Evolutionary conservation across 2,329 filamentous ascomycete genomes (phyloP).

Genomic region (Fusarium anguioides): DNA sequence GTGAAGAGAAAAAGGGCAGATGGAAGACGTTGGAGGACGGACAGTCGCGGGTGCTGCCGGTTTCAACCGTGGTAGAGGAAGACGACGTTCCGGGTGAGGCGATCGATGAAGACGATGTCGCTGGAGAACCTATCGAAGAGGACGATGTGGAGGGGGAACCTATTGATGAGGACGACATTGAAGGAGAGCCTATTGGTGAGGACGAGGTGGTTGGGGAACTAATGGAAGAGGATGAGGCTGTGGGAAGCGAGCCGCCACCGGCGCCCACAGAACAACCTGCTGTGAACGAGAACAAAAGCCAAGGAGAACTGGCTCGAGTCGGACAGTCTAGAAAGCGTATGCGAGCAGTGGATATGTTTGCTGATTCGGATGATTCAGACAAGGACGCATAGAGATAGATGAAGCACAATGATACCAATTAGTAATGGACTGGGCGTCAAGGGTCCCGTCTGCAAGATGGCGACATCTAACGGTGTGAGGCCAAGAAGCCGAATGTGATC

Average conservation of each 20-base stretch:
- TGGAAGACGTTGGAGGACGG: slow-evolving; percentile 63
- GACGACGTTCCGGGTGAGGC: slow-evolving; percentile 62
- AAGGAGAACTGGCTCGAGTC: slow-evolving; percentile 27
- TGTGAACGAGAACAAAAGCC: slow-evolving; percentile 25
- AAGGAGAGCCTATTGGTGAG: slow-evolving; percentile 59
- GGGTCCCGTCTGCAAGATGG: slow-evolving; percentile 21
- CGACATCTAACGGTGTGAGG: slow-evolving; percentile 19
- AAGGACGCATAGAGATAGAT: slow-evolving; percentile 25
- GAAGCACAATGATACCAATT: slow-evolving; percentile 1
- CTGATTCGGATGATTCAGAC: slow-evolving; percentile 71
- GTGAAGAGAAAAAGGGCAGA: slow-evolving; percentile 52
- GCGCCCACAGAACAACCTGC: slow-evolving; percentile 18
- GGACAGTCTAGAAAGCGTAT: slow-evolving; percentile 68
- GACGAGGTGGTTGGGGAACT: slow-evolving; percentile 57
- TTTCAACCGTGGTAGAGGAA: slow-evolving; percentile 53
- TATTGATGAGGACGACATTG: slow-evolving; percentile 61
- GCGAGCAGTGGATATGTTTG: slow-evolving; percentile 89
- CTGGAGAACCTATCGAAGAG: slow-evolving; percentile 58
- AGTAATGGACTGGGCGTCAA: slow-evolving; percentile 8
- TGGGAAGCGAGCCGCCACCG: slow-evolving; percentile 44
- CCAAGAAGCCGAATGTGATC: background rate
- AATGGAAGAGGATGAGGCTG: slow-evolving; percentile 58
- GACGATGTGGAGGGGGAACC: slow-evolving; percentile 61
- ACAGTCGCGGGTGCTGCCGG: slow-evolving; percentile 33
- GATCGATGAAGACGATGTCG: slow-evolving; percentile 57